Conservation (phyloP, 192 early-diverging fungal genomes). For the Rhizophagus sp. region DNA sequence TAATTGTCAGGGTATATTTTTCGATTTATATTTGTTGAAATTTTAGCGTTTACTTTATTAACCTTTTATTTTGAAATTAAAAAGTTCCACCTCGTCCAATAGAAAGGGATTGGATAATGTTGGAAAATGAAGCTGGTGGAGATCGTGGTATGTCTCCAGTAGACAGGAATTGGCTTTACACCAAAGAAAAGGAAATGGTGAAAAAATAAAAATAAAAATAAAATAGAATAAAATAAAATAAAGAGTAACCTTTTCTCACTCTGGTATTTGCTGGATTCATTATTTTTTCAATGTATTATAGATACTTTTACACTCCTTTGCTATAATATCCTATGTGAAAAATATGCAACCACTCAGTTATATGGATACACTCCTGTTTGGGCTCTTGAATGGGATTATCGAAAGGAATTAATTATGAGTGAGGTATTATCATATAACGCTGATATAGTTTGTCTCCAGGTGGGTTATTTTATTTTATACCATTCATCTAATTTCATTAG, state of each 20-base stretch:
- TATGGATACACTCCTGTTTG: slow-evolving; percentile 96
- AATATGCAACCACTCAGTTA: slow-evolving; percentile 82
- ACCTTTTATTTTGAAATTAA: not conserved
- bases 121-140: slow-evolving; percentile 74
- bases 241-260: slow-evolving; percentile 3
- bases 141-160: slow-evolving; percentile 40
- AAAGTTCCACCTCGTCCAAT: slow-evolving; percentile 77
- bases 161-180: not conserved
- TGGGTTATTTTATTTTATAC: slow-evolving; percentile 28
- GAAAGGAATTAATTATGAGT: slow-evolving; percentile 82
- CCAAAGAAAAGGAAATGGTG: slow-evolving; percentile 17
- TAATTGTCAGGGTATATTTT: slow-evolving; percentile 70
- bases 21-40: not conserved
- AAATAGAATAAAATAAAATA: not conserved
- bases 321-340: slow-evolving; percentile 91
- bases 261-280: slow-evolving; percentile 9
- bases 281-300: slow-evolving; percentile 34
- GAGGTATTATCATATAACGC: slow-evolving; percentile 87
- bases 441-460: slow-evolving; percentile 92
- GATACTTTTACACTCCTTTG: slow-evolving; percentile 88
- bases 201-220: not conserved
- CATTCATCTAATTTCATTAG: not conserved
- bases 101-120: slow-evolving; percentile 86
- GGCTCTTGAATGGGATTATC: slow-evolving; percentile 92
- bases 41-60: not conserved